Percentiles rank a stretch among this genome's conserved stretches.
These are phyloP conservation scores for Porogramme epimiltina DNA, from an alignment of 1,284 basidiomycete species.

Conservation along the genomic window DNA sequence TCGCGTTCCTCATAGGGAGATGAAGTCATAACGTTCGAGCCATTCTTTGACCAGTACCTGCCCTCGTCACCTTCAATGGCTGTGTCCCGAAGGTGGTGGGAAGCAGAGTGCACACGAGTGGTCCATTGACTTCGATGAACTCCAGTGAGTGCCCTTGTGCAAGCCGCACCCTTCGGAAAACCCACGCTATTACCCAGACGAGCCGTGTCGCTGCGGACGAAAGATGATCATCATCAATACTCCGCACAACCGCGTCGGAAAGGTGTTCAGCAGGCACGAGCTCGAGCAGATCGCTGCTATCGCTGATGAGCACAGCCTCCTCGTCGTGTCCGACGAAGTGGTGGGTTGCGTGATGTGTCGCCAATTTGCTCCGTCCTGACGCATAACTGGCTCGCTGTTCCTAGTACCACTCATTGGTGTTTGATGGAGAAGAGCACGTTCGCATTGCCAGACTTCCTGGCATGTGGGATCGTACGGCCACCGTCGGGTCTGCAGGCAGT, in stretches of 20 bases:
- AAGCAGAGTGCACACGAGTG: constrained; percentile 79
- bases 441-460: constrained; percentile 91
- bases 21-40: constrained; percentile 98
- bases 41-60: constrained; percentile 97
- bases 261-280: constrained; percentile 88
- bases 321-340: constrained; percentile 97
- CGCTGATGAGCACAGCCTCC: constrained; percentile 89
- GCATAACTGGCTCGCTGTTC: constrained; percentile 3
- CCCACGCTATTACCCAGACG: constrained; percentile 57
- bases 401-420: constrained; percentile 94
- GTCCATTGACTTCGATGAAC: constrained; percentile 85
- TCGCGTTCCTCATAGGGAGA: constrained; percentile 89
- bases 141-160: constrained; percentile 63
- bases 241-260: constrained; percentile 95
- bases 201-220: constrained; percentile 84
- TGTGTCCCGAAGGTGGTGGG: constrained; percentile 70
- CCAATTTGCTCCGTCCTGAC: constrained; percentile 2
- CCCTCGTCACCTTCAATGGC: constrained; percentile 90
- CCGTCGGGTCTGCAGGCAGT: constrained; percentile 82
- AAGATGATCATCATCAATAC: constrained; percentile 95
- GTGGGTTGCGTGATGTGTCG: constrained; percentile 46
- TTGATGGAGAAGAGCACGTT: constrained; percentile 86
- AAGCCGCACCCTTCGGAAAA: no score
- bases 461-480: constrained; percentile 97
- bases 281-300: constrained; percentile 83